phyloP scores from a whole-genome alignment of 768 basidiomycete species.

The Lactifluus pinguis region DNA sequence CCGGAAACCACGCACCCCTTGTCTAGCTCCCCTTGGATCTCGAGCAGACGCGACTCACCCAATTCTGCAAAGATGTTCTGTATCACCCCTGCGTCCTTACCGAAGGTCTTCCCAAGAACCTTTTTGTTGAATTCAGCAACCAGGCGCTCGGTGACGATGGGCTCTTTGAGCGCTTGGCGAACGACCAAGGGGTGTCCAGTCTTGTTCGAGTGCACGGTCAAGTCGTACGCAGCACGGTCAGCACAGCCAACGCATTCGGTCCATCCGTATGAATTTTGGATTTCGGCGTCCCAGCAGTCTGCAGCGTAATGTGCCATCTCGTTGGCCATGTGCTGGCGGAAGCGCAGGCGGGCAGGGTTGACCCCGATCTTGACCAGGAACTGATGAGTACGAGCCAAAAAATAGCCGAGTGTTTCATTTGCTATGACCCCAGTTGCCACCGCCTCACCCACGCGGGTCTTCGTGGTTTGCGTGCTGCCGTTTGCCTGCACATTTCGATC shows the following conservation, averaged over 20 bases:
- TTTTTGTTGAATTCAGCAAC: slow-evolving; percentile 83
- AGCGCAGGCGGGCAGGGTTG: slow-evolving; percentile 71
- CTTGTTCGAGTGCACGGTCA: slow-evolving; percentile 77
- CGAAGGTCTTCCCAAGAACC: slow-evolving; percentile 79
- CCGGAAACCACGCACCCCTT: slow-evolving; percentile 48
- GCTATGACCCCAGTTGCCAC: slow-evolving; percentile 81
- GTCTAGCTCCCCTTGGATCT: slow-evolving; percentile 60
- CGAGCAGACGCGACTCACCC: slow-evolving; percentile 53
- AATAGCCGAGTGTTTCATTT: slow-evolving; percentile 97
- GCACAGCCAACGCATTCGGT: slow-evolving; percentile 99
- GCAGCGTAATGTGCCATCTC: slow-evolving; percentile 99
- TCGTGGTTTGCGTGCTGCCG: slow-evolving; percentile 54
- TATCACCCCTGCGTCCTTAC: slow-evolving; percentile 64
- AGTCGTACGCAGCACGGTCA: slow-evolving; percentile 94
- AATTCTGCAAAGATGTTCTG: slow-evolving; percentile 57
- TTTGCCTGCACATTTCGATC: slow-evolving; percentile 75
- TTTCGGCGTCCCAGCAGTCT: slow-evolving; percentile 99
- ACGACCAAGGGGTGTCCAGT: slow-evolving; percentile 85
- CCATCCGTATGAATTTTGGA: slow-evolving; percentile 87
- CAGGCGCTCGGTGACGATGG: slow-evolving; percentile 71
- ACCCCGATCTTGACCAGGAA: slow-evolving; percentile 91
- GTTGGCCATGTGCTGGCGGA: slow-evolving; percentile 97
- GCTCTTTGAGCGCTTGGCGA: slow-evolving; percentile 76
- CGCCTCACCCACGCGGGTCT: slow-evolving; percentile 80
- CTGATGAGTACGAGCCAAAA: slow-evolving; percentile 83